Percentiles rank a stretch among this genome's conserved stretches.
Conservation (phyloP, 2,329 filamentous ascomycete genomes). For the Claviceps fusiformis region DNA sequence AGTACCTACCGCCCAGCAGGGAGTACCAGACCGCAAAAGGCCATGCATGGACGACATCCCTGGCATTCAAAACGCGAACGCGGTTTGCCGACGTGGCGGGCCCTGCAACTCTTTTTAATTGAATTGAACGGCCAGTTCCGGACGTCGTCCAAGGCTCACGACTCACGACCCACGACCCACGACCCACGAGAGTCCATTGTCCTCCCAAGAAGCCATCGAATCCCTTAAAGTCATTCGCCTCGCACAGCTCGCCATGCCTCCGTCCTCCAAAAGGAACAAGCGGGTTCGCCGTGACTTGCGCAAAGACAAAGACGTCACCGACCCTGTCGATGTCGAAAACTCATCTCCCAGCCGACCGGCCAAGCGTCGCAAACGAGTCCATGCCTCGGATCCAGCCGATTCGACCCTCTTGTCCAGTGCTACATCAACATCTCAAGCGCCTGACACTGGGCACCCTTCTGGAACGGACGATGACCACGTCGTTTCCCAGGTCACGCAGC, state of each 20-base stretch:
- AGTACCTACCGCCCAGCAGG: not conserved
- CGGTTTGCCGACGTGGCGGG: slow-evolving; percentile 8
- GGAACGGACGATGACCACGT: slow-evolving; percentile 39
- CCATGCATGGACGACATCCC: slow-evolving; percentile 5
- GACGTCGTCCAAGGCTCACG: not conserved
- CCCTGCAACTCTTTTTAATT: slow-evolving; percentile 5
- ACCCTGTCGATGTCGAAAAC: slow-evolving; percentile 28
- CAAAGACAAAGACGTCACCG: slow-evolving; percentile 20
- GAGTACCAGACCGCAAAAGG: not conserved
- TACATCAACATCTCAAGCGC: slow-evolving; percentile 18
- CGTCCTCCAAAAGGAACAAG: slow-evolving; percentile 23
- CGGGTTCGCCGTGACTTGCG: slow-evolving; percentile 26
- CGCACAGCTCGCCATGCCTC: slow-evolving; percentile 17
- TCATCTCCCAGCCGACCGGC: slow-evolving; percentile 48
- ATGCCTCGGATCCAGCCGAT: slow-evolving; percentile 7
- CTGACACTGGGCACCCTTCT: slow-evolving; percentile 23
- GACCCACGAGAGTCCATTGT: not conserved
- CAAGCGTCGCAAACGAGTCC: slow-evolving; percentile 49
- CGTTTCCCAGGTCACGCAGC: slow-evolving; percentile 42
- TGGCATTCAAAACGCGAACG: slow-evolving; percentile 17
- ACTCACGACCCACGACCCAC: too few species aligned
- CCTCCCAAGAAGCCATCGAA: not conserved
- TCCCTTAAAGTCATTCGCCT: not conserved
- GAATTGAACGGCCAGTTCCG: slow-evolving; percentile 2
- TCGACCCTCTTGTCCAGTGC: slow-evolving; percentile 7